Evolutionary conservation across 2,329 filamentous ascomycete genomes (phyloP), one percentile per base, ranked within the genome.

Genomic region (Colletotrichum caudatum): DNA sequence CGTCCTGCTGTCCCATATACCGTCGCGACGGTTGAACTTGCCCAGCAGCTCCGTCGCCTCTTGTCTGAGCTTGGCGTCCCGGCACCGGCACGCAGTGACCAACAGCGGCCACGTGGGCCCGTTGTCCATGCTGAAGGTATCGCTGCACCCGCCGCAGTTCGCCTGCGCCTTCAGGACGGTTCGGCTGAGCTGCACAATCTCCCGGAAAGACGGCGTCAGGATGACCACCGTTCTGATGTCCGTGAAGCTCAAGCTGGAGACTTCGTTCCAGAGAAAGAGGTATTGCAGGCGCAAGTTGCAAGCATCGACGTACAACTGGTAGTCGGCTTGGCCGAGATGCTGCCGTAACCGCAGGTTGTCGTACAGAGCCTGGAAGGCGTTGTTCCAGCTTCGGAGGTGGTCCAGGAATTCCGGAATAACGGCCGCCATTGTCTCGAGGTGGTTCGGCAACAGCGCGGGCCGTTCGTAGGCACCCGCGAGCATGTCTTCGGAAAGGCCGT

Each of bases 21-120:
- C 83, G 69, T 85, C 84, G 41, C 82, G 80, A 5, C 83, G 80
- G 12, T 82, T 82, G 29, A 84, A 81, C 46, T 79, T 76, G 1
- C 77, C 77, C 12, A 86, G 74, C 18, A 86, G 79, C 12, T 80
- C 77, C 9, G 83, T 81, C 7, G 84, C 81, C 3, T 85, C 81
- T 7, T 79, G 77, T 14, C 82, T 78, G 2, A 85, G 78, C 0
- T 73, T 70, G 1, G 76, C 75, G 57, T 84, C 81, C 8, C 82
- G 80, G 46, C 82, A 85, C 18, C 80, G 80, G 74, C 83, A 82
- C 0, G 84, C 77, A 1, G 80, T 79, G 1, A 84, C 75, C 44
- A 84, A 82, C 2, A 86, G 75, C 0, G 82, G 81, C 82, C 83
- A 82, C 4, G 82, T 84, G 75, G 82, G 84, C 0, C 84, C 84